Conservation (phyloP, 2,329 filamentous ascomycete genomes). For the Akanthomyces uredinophilus region DNA sequence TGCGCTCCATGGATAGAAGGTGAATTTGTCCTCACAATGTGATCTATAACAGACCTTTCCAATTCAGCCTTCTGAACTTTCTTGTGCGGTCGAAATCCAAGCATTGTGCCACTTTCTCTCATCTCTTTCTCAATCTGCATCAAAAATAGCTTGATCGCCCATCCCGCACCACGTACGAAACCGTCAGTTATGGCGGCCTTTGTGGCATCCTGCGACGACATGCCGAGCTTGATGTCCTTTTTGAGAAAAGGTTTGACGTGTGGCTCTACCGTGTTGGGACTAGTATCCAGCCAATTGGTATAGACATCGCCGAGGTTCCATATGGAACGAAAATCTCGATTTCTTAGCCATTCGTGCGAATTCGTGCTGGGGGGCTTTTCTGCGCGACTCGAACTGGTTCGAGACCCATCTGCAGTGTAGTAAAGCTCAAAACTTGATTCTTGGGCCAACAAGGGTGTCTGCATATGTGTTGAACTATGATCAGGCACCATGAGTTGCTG, state of each 20-base stretch:
- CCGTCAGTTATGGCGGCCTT: constrained; percentile 7
- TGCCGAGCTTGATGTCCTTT: constrained; percentile 6
- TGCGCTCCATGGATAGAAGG: constrained; percentile 3
- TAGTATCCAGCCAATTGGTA: background rate
- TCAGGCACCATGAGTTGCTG: background rate
- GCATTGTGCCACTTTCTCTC: constrained; percentile 5
- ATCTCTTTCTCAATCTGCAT: constrained; percentile 6
- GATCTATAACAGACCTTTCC: constrained; percentile 1
- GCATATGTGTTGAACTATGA: background rate
- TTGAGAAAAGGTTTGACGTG: background rate
- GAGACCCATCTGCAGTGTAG: constrained; percentile 5
- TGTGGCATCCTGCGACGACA: constrained; percentile 8
- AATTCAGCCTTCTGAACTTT: background rate
- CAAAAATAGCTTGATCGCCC: constrained; percentile 1
- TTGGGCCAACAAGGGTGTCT: background rate
- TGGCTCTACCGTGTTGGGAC: background rate
- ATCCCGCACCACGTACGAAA: constrained; percentile 9
- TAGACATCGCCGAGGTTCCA: constrained; percentile 2
- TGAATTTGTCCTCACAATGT: constrained; percentile 6
- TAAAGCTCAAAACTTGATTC: background rate
- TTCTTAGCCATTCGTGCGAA: background rate
- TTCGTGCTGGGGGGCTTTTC: background rate
- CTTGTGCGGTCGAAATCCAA: constrained; percentile 10
- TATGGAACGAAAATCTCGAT: constrained; percentile 1
- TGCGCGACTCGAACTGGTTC: background rate